Conservation (phyloP, 495 filamentous ascomycete species). For the Neurospora sp. region DNA sequence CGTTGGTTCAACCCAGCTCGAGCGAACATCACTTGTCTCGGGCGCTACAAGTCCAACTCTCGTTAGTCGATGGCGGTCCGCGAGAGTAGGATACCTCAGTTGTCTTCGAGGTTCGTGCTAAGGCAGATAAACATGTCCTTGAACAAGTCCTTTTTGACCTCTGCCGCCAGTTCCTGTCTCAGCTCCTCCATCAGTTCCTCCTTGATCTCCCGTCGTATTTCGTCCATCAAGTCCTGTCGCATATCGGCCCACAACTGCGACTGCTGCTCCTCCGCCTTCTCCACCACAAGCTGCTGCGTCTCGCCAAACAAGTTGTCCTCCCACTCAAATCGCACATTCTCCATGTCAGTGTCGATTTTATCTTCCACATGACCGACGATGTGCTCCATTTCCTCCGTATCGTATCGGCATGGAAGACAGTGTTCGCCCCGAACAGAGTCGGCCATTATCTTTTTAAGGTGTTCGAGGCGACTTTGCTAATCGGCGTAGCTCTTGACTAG, state of each 20-base stretch:
- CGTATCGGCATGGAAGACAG: not conserved
- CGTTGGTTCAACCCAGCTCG: not conserved
- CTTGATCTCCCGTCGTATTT: not conserved
- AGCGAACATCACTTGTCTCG: not conserved
- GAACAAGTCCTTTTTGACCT: conserved; percentile 1
- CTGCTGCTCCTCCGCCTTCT: conserved; percentile 2
- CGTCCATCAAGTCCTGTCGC: not conserved
- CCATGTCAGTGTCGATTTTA: conserved; percentile 1
- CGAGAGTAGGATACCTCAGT: conserved; percentile 63
- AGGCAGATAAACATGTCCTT: conserved; percentile 43
- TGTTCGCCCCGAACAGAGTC: not conserved
- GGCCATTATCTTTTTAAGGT: not conserved
- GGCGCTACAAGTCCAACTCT: conserved; percentile 45
- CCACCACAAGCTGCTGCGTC: not conserved
- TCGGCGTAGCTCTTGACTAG: not conserved
- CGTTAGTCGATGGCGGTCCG: conserved; percentile 51
- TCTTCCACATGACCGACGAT: not conserved
- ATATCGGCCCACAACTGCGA: not conserved
- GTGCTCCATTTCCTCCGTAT: not conserved
- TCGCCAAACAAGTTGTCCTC: conserved; percentile 1
- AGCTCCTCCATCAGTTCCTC: not conserved
- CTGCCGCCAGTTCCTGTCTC: not conserved
- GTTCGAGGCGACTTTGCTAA: not conserved
- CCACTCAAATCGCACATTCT: not conserved
- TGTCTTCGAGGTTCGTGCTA: conserved; percentile 53